Conservation (phyloP, 108 stramenopile genomes). For the Conticribra guillardii region DNA sequence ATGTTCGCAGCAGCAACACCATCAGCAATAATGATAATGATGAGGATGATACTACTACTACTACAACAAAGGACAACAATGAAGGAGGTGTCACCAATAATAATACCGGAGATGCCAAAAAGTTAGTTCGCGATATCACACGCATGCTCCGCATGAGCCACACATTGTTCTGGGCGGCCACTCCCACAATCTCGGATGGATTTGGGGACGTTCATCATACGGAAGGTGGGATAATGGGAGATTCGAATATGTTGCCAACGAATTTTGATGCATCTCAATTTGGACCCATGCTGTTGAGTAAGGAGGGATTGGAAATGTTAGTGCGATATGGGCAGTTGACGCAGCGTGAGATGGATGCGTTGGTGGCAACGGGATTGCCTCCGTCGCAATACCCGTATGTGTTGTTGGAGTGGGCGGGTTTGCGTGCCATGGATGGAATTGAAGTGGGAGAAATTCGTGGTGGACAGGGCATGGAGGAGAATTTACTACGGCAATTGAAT, state of each 20-base stretch:
- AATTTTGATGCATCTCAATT: conserved; percentile 45
- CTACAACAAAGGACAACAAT: conserved; percentile 6
- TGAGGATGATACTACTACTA: no score
- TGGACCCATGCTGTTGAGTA: conserved; percentile 60
- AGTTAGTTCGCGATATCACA: conserved; percentile 51
- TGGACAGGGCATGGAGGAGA: conserved; percentile 55
- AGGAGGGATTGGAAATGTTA: conserved; percentile 51
- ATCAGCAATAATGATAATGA: not conserved
- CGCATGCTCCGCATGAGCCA: conserved; percentile 57
- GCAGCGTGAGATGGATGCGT: conserved; percentile 38
- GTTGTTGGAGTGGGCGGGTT: conserved; percentile 65
- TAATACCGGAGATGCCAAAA: conserved; percentile 39
- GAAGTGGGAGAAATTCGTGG: conserved; percentile 49
- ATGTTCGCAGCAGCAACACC: not conserved
- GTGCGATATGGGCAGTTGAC: conserved; percentile 54
- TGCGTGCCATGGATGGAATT: conserved; percentile 59
- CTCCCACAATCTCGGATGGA: conserved; percentile 49
- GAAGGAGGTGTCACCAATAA: not conserved
- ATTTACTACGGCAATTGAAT: conserved; percentile 52
- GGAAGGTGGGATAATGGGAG: conserved; percentile 34
- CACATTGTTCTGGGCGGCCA: conserved; percentile 70
- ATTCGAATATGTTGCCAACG: conserved; percentile 14
- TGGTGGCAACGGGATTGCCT: conserved; percentile 57
- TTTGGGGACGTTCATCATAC: conserved; percentile 27
- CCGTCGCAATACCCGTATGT: conserved; percentile 67